phyloP scores from a whole-genome alignment of 1,139 yeast species.

The Lodderomyces theae region DNA sequence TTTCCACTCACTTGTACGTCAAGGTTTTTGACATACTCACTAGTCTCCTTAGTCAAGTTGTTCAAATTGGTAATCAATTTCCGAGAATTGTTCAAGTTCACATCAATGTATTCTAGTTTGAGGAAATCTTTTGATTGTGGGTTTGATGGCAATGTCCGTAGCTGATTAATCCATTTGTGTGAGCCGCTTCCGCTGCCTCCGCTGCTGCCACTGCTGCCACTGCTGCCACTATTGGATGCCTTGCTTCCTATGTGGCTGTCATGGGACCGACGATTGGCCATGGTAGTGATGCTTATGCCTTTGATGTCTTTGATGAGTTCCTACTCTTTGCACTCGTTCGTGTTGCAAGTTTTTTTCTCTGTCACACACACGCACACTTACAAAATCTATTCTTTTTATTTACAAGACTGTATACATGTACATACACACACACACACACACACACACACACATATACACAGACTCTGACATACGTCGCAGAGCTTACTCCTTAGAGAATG shows the following conservation, averaged over 20 bases:
- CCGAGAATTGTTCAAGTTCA: conserved; percentile 43
- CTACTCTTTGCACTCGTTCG: too few relatives aligned
- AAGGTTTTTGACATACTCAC: conserved; percentile 18
- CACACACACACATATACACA: not conserved
- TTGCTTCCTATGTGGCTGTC: not conserved
- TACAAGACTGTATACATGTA: not conserved
- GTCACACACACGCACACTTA: not conserved
- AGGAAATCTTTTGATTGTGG: conserved; percentile 38
- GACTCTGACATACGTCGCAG: too few relatives aligned
- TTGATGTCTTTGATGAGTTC: too few relatives aligned
- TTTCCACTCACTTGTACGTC: conserved; percentile 28
- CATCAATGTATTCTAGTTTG: conserved; percentile 44
- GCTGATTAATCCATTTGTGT: conserved; percentile 31
- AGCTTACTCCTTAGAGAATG: conserved; percentile 46
- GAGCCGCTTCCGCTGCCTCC: not conserved
- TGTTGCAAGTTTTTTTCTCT: not conserved
- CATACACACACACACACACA: not conserved
- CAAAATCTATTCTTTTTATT: conserved; percentile 1
- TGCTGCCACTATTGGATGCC: too few relatives aligned
- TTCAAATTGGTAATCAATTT: conserved; percentile 35
- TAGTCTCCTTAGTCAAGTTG: conserved; percentile 22
- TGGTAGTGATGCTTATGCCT: too few relatives aligned
- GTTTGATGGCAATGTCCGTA: conserved; percentile 41
- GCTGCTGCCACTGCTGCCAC: not conserved
- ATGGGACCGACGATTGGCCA: not conserved